Evolutionary conservation across 2,329 filamentous ascomycete species (phyloP).

Genomic region (Colletotrichum cuscutae): DNA sequence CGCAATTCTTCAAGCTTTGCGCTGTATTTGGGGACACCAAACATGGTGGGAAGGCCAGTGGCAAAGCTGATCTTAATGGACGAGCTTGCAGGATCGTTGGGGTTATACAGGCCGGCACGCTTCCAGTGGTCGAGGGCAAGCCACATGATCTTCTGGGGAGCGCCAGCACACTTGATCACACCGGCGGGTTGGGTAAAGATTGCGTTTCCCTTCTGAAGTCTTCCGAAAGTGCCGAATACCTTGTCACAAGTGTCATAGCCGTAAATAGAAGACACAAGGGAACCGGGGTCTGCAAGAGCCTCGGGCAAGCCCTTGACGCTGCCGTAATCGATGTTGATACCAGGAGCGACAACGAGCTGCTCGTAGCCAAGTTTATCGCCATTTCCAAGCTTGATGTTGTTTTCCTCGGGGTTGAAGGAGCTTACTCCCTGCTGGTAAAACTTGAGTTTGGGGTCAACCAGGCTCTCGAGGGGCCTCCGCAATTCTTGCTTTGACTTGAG

Average conservation of each 20-base stretch:
- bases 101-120: constrained; percentile 59
- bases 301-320: constrained; percentile 66
- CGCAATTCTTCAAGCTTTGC: constrained; percentile 63
- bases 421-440: constrained; percentile 66
- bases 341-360: constrained; percentile 71
- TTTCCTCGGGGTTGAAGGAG: constrained; percentile 65
- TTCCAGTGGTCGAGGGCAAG: constrained; percentile 70
- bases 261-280: constrained; percentile 67
- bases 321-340: constrained; percentile 61
- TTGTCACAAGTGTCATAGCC: constrained; percentile 66
- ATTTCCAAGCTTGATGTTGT: constrained; percentile 63
- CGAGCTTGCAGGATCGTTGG: constrained; percentile 49
- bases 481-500: constrained; percentile 71
- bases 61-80: constrained; percentile 64
- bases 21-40: constrained; percentile 70
- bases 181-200: constrained; percentile 70
- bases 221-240: constrained; percentile 59
- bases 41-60: constrained; percentile 66
- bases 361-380: constrained; percentile 70
- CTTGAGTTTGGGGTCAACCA: constrained; percentile 70
- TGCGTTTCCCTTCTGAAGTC: constrained; percentile 59
- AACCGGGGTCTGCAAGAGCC: constrained; percentile 58
- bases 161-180: constrained; percentile 69
- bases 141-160: constrained; percentile 72
- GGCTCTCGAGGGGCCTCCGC: constrained; percentile 56